Percentiles rank a stretch among this genome's conserved stretches.
Evolutionary conservation across 163 green algal species (phyloP).

Genomic region (Chloromonas sp.): DNA sequence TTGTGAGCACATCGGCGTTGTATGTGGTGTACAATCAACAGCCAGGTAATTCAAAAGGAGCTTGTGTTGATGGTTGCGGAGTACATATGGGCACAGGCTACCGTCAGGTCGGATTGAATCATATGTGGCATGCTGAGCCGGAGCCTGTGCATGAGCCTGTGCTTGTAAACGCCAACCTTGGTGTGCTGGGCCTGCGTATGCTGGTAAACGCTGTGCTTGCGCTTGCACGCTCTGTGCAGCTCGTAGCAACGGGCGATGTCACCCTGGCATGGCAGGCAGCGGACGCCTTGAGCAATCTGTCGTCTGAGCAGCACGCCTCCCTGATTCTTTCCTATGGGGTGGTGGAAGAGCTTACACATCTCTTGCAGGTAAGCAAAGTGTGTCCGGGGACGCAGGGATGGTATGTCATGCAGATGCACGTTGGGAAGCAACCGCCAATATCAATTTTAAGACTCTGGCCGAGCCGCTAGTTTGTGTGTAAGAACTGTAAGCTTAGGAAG

Average conservation of each 20-base stretch:
- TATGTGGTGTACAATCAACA: too few relatives aligned
- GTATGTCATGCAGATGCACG: not conserved
- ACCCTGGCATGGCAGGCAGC: constrained; percentile 27
- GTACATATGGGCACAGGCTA: too few relatives aligned
- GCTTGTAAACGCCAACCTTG: too few relatives aligned
- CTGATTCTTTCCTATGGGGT: constrained; percentile 14
- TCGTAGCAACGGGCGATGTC: constrained; percentile 27
- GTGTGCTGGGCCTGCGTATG: too few relatives aligned
- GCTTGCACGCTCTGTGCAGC: constrained; percentile 5
- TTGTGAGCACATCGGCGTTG: too few relatives aligned
- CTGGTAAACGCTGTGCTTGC: not conserved
- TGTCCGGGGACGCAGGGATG: not conserved
- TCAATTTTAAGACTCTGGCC: too few relatives aligned
- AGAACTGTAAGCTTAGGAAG: not conserved
- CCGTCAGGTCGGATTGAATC: too few relatives aligned
- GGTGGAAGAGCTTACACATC: constrained; percentile 24
- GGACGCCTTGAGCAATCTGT: constrained; percentile 19
- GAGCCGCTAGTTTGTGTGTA: not conserved
- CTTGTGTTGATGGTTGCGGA: too few relatives aligned
- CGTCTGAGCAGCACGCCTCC: not conserved
- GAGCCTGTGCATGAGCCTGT: too few relatives aligned
- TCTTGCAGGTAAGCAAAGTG: constrained; percentile 15
- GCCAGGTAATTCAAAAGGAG: too few relatives aligned
- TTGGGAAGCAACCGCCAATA: not conserved
- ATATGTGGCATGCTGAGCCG: too few relatives aligned